These are phyloP conservation scores for Trichodelitschia bisporula DNA, from an alignment of 495 filamentous ascomycete genomes.

Conservation along the genomic window DNA sequence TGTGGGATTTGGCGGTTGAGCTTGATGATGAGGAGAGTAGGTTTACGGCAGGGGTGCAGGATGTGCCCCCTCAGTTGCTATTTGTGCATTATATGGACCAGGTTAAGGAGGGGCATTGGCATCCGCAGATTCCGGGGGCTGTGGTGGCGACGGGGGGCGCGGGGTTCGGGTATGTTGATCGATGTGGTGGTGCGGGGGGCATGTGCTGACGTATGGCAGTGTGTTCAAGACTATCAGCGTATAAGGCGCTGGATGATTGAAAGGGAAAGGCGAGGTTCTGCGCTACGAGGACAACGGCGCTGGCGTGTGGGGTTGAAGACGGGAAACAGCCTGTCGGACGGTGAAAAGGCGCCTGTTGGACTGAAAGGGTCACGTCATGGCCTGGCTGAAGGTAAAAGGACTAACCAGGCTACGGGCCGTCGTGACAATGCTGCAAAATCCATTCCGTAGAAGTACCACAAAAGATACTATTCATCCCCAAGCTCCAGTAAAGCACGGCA, in stretches of 20 bases:
- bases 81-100: constrained; percentile 92
- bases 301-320: too few relatives aligned
- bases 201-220: constrained; percentile 12
- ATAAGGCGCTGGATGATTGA: background rate
- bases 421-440: too few relatives aligned
- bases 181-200: background rate
- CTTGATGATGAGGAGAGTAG: constrained; percentile 87
- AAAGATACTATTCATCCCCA: too few relatives aligned
- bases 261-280: too few relatives aligned
- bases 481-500: too few relatives aligned
- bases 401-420: too few relatives aligned
- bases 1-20: constrained; percentile 95
- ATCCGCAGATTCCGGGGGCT: constrained; percentile 81
- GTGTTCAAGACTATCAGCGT: constrained; percentile 36
- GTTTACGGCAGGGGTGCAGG: constrained; percentile 63
- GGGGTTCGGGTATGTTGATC: constrained; percentile 40
- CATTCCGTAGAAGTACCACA: too few relatives aligned
- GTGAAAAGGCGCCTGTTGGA: too few relatives aligned
- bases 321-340: too few relatives aligned
- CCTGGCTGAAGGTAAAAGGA: too few relatives aligned
- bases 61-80: constrained; percentile 79
- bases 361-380: too few relatives aligned
- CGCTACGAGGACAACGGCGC: too few relatives aligned
- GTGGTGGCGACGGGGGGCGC: constrained; percentile 72
- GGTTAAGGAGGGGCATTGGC: constrained; percentile 92